Percentiles rank a stretch among this genome's conserved stretches.
Conservation (phyloP, 2,329 filamentous ascomycete species). For the Aspergillus novofumigatus region DNA sequence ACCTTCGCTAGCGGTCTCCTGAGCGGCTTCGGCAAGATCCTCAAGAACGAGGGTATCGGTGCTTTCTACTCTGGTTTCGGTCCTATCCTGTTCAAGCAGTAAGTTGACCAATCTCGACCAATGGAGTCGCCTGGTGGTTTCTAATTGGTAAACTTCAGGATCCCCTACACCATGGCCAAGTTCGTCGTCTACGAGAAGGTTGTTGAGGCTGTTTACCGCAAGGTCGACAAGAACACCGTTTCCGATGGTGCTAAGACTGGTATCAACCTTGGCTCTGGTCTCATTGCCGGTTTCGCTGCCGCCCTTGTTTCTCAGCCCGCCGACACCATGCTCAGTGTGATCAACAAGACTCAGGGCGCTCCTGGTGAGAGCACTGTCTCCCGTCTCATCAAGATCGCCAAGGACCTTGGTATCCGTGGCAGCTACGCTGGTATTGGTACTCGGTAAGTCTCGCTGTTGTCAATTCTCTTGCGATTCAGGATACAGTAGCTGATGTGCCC, state of each 20-base stretch:
- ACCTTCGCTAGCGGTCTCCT: conserved; percentile 77
- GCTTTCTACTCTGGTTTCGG: conserved; percentile 92
- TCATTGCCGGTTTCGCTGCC: conserved; percentile 82
- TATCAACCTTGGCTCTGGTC: conserved; percentile 80
- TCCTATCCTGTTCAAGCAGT: conserved; percentile 81
- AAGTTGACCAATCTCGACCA: conserved; percentile 31
- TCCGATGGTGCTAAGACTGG: conserved; percentile 67
- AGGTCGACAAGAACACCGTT: conserved; percentile 66
- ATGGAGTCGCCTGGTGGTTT: background rate
- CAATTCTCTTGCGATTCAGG: background rate
- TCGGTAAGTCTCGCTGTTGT: conserved; percentile 40
- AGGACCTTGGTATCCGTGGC: conserved; percentile 76
- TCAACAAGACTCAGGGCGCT: conserved; percentile 89
- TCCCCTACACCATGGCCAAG: conserved; percentile 93
- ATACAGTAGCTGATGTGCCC: background rate
- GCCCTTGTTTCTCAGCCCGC: conserved; percentile 84
- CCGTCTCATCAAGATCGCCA: conserved; percentile 82
- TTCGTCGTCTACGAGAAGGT: conserved; percentile 94
- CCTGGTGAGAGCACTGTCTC: conserved; percentile 78
- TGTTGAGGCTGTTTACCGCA: conserved; percentile 65
- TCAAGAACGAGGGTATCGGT: conserved; percentile 74
- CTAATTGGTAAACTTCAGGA: conserved; percentile 47
- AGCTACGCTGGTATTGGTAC: conserved; percentile 78
- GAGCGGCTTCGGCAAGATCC: conserved; percentile 76
- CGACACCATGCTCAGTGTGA: conserved; percentile 92